Evolutionary conservation across 257 asterid genomes (phyloP).

Genomic region (Lycium ferocissimum): DNA sequence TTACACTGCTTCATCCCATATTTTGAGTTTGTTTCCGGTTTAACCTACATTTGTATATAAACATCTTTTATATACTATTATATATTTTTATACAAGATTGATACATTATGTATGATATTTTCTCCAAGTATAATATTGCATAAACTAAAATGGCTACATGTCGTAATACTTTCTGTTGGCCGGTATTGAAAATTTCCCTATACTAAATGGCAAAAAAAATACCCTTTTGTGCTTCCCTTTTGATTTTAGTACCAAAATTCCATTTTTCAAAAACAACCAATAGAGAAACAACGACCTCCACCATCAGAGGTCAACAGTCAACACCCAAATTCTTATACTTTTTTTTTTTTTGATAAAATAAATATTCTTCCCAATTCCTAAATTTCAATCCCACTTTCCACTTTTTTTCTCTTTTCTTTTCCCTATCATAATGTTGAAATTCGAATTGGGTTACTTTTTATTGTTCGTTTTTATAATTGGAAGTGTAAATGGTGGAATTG

Average conservation of each 20-base stretch:
- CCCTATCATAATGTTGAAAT: neutral
- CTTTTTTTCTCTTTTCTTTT: too few relatives aligned
- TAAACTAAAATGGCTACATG: too few relatives aligned
- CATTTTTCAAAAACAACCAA: slow-evolving; percentile 28
- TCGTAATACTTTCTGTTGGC: too few relatives aligned
- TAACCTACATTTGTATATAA: too few relatives aligned
- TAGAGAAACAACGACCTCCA: neutral
- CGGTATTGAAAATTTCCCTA: too few relatives aligned
- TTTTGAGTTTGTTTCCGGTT: too few relatives aligned
- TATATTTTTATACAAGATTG: too few relatives aligned
- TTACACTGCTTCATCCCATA: too few relatives aligned
- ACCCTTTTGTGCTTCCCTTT: neutral
- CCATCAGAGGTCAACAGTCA: slow-evolving; percentile 9
- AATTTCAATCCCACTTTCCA: slow-evolving; percentile 2
- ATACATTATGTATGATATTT: too few relatives aligned
- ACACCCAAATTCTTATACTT: neutral
- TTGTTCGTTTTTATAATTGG: neutral
- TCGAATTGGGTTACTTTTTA: neutral
- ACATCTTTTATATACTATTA: too few relatives aligned
- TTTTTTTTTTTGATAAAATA: too few relatives aligned
- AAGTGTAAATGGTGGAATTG: slow-evolving; percentile 33
- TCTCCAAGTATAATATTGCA: too few relatives aligned
- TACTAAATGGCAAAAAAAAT: neutral
- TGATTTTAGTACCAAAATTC: slow-evolving; percentile 11
- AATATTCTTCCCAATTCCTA: neutral